Evolutionary conservation across 208 protist genomes (phyloP).

Genomic region (Herpetomonas samuelpessoai): DNA sequence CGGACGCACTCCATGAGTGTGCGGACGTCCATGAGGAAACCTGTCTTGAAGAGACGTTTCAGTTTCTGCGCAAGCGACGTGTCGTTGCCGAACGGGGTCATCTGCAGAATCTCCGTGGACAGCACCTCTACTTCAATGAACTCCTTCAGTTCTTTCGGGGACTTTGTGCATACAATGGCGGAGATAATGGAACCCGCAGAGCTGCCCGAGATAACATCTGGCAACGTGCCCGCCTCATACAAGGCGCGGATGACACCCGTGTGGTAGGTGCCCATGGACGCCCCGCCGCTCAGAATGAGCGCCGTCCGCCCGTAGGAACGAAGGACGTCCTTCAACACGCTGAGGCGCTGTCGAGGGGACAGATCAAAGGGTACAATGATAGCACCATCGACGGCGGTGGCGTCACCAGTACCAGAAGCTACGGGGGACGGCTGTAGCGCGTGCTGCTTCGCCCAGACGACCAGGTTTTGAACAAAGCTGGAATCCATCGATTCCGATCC

Average conservation of each 20-base stretch:
- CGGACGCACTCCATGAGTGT: constrained; percentile 68
- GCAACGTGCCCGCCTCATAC: constrained; percentile 57
- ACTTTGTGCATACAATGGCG: constrained; percentile 52
- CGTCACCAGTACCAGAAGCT: neutral
- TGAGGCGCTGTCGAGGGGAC: constrained; percentile 27
- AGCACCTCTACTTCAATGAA: constrained; percentile 40
- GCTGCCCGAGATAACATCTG: constrained; percentile 69
- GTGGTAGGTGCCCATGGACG: constrained; percentile 81
- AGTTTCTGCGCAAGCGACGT: constrained; percentile 40
- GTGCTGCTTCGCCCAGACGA: constrained; percentile 11
- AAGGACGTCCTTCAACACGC: constrained; percentile 44
- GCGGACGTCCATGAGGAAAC: constrained; percentile 75
- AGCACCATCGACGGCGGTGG: neutral
- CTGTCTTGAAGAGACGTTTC: constrained; percentile 54
- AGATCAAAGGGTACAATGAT: constrained; percentile 2
- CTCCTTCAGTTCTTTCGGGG: constrained; percentile 36
- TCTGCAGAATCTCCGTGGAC: constrained; percentile 36
- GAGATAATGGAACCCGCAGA: constrained; percentile 79
- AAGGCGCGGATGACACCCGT: constrained; percentile 60
- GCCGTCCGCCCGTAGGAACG: constrained; percentile 72
- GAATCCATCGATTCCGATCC: neutral
- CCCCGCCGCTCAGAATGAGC: constrained; percentile 71
- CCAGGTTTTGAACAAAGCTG: constrained; percentile 6
- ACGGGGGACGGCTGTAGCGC: neutral
- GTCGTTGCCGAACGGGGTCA: constrained; percentile 55